These are phyloP conservation scores for Malus domestica DNA, from an alignment of 306 rosid species.

Conservation along the genomic window DNA sequence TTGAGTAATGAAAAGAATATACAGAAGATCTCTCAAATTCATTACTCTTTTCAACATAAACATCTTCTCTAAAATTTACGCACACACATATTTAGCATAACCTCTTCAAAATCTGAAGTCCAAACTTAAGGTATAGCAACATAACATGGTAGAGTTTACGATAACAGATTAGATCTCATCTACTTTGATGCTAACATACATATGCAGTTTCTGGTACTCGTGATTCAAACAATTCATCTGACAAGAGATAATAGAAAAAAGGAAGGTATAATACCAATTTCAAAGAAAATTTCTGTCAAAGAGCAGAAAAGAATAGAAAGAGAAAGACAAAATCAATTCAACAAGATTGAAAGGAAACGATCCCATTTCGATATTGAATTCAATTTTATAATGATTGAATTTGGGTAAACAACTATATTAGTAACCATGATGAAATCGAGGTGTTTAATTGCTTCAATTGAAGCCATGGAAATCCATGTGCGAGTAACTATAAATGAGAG, in stretches of 20 bases:
- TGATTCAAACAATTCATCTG: neutral
- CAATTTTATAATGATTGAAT: neutral
- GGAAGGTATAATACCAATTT: neutral
- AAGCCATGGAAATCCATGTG: neutral
- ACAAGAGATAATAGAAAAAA: neutral
- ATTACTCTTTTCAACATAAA: neutral
- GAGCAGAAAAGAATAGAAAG: neutral
- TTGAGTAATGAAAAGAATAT: neutral
- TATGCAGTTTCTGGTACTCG: neutral
- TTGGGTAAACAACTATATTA: neutral
- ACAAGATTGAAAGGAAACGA: neutral
- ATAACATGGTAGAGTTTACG: neutral
- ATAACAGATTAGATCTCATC: neutral
- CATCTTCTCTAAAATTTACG: neutral
- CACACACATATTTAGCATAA: neutral
- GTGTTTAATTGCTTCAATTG: neutral
- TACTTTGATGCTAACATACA: neutral
- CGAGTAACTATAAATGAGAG: neutral
- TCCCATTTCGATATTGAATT: neutral
- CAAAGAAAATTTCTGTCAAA: neutral
- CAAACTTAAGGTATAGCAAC: neutral
- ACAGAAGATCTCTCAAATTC: neutral
- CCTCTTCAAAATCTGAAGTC: neutral
- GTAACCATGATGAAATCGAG: neutral
- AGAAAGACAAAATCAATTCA: neutral